A percentile compares a stretch with the other conserved stretches of the same genome.
These are phyloP conservation scores for Rhodotorula babjevae DNA, from an alignment of 768 basidiomycete genomes.

Conservation along the genomic window DNA sequence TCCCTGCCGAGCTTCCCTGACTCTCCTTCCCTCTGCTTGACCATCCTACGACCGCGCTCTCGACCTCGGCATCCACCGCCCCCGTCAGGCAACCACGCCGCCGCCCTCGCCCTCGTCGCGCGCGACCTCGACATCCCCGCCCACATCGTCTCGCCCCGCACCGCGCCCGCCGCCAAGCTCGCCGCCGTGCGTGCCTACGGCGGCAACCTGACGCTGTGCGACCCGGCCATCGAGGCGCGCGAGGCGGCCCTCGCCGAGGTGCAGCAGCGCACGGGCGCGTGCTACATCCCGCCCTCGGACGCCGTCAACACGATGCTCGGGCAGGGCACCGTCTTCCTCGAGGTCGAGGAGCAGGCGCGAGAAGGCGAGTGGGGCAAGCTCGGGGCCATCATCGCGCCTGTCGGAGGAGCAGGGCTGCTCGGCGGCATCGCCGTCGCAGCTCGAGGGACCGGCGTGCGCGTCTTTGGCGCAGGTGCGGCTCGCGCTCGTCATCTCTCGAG, in stretches of 20 bases:
- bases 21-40: too few species aligned
- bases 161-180: conserved; percentile 43
- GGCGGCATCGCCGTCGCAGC: conserved; percentile 35
- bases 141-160: conserved; percentile 44
- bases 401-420: conserved; percentile 42
- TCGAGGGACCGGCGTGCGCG: not conserved
- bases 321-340: conserved; percentile 42
- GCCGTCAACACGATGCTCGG: conserved; percentile 44
- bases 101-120: conserved; percentile 43
- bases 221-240: conserved; percentile 40
- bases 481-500: not conserved
- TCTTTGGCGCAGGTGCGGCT: conserved; percentile 9
- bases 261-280: conserved; percentile 37
- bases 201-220: conserved; percentile 38
- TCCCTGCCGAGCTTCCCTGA: too few species aligned
- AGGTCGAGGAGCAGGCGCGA: conserved; percentile 39
- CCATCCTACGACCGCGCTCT: too few species aligned
- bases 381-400: conserved; percentile 38
- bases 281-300: conserved; percentile 43
- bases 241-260: conserved; percentile 39
- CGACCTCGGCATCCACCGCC: too few species aligned
- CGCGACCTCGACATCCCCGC: conserved; percentile 38
- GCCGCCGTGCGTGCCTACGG: conserved; percentile 42
- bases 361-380: conserved; percentile 5
- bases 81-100: conserved; percentile 43